Conservation (phyloP, 1,284 basidiomycete genomes). For the Thelephora terrestris region DNA sequence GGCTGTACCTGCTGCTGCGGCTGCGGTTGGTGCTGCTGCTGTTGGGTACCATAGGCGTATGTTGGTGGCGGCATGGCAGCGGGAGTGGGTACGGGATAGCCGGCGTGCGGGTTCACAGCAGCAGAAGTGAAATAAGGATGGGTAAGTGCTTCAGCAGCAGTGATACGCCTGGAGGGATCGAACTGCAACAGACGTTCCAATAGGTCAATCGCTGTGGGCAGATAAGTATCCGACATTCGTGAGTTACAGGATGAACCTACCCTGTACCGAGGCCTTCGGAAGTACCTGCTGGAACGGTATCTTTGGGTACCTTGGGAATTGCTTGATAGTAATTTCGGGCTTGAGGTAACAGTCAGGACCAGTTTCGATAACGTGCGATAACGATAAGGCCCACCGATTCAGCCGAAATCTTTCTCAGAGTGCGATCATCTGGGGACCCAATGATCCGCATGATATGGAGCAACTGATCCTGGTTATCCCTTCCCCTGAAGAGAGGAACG, state of each 20-base stretch:
- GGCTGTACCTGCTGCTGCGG: constrained; percentile 35
- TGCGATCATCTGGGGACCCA: constrained; percentile 89
- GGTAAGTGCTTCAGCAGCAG: constrained; percentile 84
- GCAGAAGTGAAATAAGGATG: constrained; percentile 87
- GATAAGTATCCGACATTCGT: constrained; percentile 7
- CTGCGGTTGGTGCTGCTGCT: constrained; percentile 25
- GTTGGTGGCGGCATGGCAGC: constrained; percentile 56
- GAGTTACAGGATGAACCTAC: constrained; percentile 28
- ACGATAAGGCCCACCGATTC: constrained; percentile 67
- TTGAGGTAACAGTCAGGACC: constrained; percentile 23
- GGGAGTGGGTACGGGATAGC: constrained; percentile 38
- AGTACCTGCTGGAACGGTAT: constrained; percentile 85
- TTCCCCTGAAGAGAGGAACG: constrained; percentile 91
- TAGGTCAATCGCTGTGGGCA: constrained; percentile 72
- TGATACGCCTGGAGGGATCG: constrained; percentile 88
- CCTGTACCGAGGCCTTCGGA: constrained; percentile 86
- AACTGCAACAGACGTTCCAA: constrained; percentile 95
- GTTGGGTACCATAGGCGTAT: constrained; percentile 53
- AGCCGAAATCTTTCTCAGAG: constrained; percentile 81
- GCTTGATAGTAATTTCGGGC: constrained; percentile 73
- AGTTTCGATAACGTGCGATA: not conserved
- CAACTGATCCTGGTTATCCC: constrained; percentile 97
- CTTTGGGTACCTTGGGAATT: constrained; percentile 86
- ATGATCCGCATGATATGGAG: constrained; percentile 97
- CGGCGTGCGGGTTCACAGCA: constrained; percentile 22